Evolutionary conservation across 305 asterid genomes (phyloP).

Genomic region (Ajuga reptans): DNA sequence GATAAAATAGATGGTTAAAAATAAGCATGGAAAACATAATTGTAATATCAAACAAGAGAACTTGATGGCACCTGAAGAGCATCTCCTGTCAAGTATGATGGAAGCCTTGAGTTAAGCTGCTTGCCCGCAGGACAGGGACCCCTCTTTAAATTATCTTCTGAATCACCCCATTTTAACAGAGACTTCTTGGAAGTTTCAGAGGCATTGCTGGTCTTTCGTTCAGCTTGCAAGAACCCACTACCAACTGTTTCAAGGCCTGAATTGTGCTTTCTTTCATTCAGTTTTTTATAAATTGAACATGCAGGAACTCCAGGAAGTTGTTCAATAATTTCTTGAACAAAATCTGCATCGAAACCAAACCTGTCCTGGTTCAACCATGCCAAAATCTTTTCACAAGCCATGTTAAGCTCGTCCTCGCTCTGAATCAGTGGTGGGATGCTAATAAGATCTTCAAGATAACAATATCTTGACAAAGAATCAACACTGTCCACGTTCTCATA

Average conservation of each 20-base stretch:
- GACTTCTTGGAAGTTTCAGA: conserved; percentile 37
- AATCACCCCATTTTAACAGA: conserved; percentile 31
- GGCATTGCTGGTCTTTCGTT: conserved; percentile 40
- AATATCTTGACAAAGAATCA: conserved; percentile 57
- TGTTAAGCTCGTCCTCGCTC: conserved; percentile 43
- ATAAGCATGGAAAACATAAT: conserved; percentile 24
- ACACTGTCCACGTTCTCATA: conserved; percentile 27
- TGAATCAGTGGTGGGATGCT: conserved; percentile 41
- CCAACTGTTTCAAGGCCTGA: conserved; percentile 50
- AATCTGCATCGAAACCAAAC: conserved; percentile 73
- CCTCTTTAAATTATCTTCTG: conserved; percentile 32
- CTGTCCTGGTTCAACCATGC: conserved; percentile 76
- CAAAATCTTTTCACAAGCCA: conserved; percentile 46
- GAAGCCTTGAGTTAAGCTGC: conserved; percentile 60
- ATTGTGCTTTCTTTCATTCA: conserved; percentile 45
- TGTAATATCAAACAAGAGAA: conserved; percentile 17
- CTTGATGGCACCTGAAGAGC: conserved; percentile 60
- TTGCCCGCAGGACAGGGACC: conserved; percentile 69
- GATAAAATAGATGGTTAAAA: conserved; percentile 25
- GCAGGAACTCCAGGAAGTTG: conserved; percentile 63
- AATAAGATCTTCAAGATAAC: conserved; percentile 37
- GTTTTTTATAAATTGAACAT: conserved; percentile 51
- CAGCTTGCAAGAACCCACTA: conserved; percentile 69
- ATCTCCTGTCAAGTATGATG: conserved; percentile 73
- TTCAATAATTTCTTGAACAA: conserved; percentile 84